phyloP scores from a whole-genome alignment of 2,329 filamentous ascomycete species.

The Beauveria brongniartii region DNA sequence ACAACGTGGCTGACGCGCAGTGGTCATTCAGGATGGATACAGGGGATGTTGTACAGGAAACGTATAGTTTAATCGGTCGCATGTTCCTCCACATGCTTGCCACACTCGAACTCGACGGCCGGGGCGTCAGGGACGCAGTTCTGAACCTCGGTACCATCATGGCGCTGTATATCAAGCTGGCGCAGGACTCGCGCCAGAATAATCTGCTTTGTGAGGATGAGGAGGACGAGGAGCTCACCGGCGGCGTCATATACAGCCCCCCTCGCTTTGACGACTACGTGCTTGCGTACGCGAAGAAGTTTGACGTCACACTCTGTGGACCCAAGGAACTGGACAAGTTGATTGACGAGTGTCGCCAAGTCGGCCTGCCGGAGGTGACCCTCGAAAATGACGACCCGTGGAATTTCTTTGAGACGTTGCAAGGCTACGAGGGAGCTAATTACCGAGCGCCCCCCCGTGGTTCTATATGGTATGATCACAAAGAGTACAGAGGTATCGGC shows the following conservation, averaged over 20 bases:
- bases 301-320: neutral
- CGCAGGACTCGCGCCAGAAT: neutral
- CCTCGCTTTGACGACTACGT: neutral
- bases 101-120: neutral
- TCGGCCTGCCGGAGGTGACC: neutral
- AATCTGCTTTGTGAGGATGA: neutral
- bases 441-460: too few relatives aligned
- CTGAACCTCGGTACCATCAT: neutral
- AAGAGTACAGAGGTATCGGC: neutral
- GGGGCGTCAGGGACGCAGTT: neutral
- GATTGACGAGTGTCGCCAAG: neutral
- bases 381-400: neutral
- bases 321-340: neutral
- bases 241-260: neutral
- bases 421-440: too few relatives aligned
- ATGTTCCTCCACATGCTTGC: neutral
- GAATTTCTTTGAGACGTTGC: neutral
- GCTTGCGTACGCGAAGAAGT: neutral
- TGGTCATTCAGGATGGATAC: neutral
- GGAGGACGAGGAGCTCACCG: neutral
- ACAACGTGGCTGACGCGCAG: neutral
- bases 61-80: neutral
- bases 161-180: neutral
- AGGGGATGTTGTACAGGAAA: neutral
- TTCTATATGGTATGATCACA: too few relatives aligned